Percentiles rank a stretch among this genome's conserved stretches.
Evolutionary conservation across 352 stramenopile species (phyloP).

Genomic region (Peronospora farinosa): DNA sequence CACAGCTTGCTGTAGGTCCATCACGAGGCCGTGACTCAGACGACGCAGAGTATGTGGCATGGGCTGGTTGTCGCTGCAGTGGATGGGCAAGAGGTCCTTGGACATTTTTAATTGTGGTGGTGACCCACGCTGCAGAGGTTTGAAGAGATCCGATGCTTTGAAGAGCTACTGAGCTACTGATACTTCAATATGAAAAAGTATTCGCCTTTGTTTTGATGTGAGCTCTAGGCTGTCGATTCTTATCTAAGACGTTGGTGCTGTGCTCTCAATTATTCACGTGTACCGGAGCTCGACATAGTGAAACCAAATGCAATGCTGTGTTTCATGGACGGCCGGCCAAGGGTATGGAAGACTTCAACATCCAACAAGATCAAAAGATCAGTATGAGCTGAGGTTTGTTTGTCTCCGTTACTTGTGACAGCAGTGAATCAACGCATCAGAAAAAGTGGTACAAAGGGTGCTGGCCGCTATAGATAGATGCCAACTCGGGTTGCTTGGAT

Average conservation of each 20-base stretch:
- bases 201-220: slow-evolving; percentile 4
- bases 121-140: neutral
- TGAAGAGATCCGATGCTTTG: neutral
- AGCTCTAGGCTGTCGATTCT: slow-evolving; percentile 13
- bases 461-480: too few species aligned
- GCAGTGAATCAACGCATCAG: too few species aligned
- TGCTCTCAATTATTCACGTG: slow-evolving; percentile 6
- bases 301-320: slow-evolving; percentile 2
- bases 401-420: neutral
- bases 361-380: too few species aligned
- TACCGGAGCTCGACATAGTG: neutral
- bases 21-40: slow-evolving; percentile 26
- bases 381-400: neutral
- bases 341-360: neutral
- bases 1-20: slow-evolving; percentile 28
- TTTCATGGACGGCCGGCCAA: neutral
- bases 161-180: neutral
- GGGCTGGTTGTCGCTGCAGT: slow-evolving; percentile 7
- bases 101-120: slow-evolving; percentile 2
- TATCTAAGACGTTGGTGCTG: slow-evolving; percentile 13
- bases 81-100: slow-evolving; percentile 13
- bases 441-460: too few species aligned
- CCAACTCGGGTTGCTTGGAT: neutral
- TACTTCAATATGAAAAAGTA: slow-evolving; percentile 1
- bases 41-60: slow-evolving; percentile 1